Base-by-base conservation (phyloP, 345 rosid species). In the Raphanus sativus region DNA sequence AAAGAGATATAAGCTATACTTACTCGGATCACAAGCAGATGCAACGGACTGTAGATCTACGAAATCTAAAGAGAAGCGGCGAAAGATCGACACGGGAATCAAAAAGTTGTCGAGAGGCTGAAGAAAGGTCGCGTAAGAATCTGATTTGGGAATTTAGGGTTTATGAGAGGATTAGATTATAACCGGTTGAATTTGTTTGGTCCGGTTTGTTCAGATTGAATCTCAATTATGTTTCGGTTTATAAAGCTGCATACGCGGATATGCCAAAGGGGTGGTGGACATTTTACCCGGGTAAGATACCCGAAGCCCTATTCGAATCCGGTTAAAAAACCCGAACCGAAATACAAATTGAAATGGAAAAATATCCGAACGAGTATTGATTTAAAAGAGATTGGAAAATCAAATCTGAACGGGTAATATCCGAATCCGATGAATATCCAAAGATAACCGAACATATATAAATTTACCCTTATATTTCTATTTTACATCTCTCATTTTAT, bases 111-210 rank as follows among this genome's bases (percentile, higher is more conserved):
- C 61, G 36, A 12, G 64, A 61, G 25, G 80, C 36, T 61, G 62
- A 38, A 66, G 68, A 78, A 65, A 9, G 56, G 72, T 70, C 52
- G 81, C 54, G 68, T 66, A 4, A 60, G 65, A 67, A 67, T 72
- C 59, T 16, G 33, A 74, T 62, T 74, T 62, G 67, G 82, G 75
- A 38, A 69, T 69, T 54, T 79, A 79, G 78, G 82, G 82, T 11
- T 74, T 72, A 15, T 45, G 52, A 12, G 52, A 45, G 16, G 52
- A 45, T 45, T 45, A 1, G 52, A 45, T 50, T 40, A 30, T 12
- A 77, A 71, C 74, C 78, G 74, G 78, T 60, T 29, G 9, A 16
- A 16, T 67, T 66, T 24, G 56, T 2, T 33, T 38, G 15, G 15
- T 17, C 8, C 69, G 74, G 81, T 78, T 79, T 74, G 67, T 50